phyloP scores from a whole-genome alignment of 2,329 filamentous ascomycete genomes.

The Ramularia collo-cygni region DNA sequence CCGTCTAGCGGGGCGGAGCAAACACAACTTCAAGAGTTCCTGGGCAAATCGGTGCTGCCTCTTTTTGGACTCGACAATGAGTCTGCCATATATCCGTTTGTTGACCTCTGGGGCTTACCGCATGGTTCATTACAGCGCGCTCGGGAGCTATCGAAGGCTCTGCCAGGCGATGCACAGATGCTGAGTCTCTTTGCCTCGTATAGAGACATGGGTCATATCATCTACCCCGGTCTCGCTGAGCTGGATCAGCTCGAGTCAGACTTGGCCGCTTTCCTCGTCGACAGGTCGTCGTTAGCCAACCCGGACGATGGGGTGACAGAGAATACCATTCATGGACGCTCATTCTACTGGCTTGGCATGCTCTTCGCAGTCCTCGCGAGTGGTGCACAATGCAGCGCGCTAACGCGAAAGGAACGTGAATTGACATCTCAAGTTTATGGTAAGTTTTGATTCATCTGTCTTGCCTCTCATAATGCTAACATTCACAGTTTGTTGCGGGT shows the following conservation, averaged over 20 bases:
- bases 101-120: slow-evolving; percentile 56
- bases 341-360: slow-evolving; percentile 52
- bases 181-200: slow-evolving; percentile 53
- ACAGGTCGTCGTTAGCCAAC: slow-evolving; percentile 38
- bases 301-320: slow-evolving; percentile 43
- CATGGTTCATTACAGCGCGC: slow-evolving; percentile 53
- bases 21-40: slow-evolving; percentile 49
- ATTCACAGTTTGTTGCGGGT: slow-evolving; percentile 52
- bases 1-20: slow-evolving; percentile 32
- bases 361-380: slow-evolving; percentile 58
- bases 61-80: slow-evolving; percentile 59
- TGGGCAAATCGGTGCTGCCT: slow-evolving; percentile 56
- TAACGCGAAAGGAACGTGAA: slow-evolving; percentile 53
- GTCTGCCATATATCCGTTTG: slow-evolving; percentile 58
- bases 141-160: slow-evolving; percentile 51
- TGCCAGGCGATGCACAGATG: slow-evolving; percentile 53
- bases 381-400: slow-evolving; percentile 53
- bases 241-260: slow-evolving; percentile 49
- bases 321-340: slow-evolving; percentile 51
- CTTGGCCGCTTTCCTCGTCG: slow-evolving; percentile 48
- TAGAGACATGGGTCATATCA: slow-evolving; percentile 51
- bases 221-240: slow-evolving; percentile 56
- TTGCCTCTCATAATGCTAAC: slow-evolving; percentile 22
- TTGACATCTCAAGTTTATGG: slow-evolving; percentile 58
- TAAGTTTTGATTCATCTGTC: slow-evolving; percentile 27